Evolutionary conservation across 495 filamentous ascomycete species (phyloP).

Genomic region (Cudoniella acicularis): DNA sequence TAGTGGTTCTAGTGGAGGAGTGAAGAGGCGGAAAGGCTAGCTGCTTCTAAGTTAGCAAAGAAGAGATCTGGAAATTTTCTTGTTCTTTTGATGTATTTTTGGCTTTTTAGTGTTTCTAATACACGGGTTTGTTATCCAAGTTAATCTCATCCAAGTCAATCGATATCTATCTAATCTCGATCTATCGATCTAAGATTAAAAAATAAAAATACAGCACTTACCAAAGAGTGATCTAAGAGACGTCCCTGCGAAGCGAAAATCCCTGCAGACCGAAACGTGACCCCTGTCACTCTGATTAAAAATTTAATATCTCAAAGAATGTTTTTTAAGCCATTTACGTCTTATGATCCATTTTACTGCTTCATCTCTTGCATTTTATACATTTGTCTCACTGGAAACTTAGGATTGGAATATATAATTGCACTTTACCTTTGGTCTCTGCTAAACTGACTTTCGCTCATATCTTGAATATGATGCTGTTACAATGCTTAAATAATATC

Average conservation of each 20-base stretch:
- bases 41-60: neutral
- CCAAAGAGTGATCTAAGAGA: too few species aligned
- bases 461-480: constrained; percentile 2
- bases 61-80: too few species aligned
- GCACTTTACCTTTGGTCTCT: constrained; percentile 1
- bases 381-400: constrained; percentile 2
- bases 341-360: constrained; percentile 6
- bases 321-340: neutral
- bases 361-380: constrained; percentile 5
- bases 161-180: too few species aligned
- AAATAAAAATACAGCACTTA: too few species aligned
- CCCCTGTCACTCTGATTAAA: constrained; percentile 6
- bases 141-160: too few species aligned
- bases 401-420: constrained; percentile 5
- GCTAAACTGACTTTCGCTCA: neutral
- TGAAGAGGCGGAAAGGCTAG: neutral
- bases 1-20: too few species aligned
- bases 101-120: too few species aligned
- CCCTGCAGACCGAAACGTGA: constrained; percentile 11
- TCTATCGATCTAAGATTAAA: too few species aligned
- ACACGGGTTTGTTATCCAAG: too few species aligned
- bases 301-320: constrained; percentile 1
- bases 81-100: too few species aligned
- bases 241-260: constrained; percentile 14
- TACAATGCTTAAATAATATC: constrained; percentile 1